These are phyloP conservation scores for Rhodomyrtus tomentosa DNA, from an alignment of 345 rosid species.

Conservation along the genomic window DNA sequence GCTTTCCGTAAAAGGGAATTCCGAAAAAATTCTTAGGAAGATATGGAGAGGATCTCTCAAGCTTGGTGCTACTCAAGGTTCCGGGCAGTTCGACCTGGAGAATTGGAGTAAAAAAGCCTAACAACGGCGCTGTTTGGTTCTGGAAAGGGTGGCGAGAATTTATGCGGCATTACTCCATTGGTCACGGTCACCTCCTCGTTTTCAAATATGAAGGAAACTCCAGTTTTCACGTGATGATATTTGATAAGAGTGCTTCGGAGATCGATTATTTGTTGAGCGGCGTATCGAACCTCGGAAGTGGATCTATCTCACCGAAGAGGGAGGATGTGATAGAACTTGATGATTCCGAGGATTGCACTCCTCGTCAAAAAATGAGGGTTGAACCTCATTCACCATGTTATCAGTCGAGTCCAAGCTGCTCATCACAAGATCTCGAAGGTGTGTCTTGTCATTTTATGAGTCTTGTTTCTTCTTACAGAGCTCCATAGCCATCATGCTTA, in stretches of 20 bases:
- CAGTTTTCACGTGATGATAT: not conserved
- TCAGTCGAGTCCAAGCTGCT: not conserved
- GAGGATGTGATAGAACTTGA: not conserved
- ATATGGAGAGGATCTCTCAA: not conserved
- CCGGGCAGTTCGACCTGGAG: not conserved
- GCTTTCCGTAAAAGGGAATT: not conserved
- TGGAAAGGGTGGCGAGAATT: not conserved
- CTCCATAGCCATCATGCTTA: not conserved
- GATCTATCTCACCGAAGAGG: not conserved
- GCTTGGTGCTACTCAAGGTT: not conserved
- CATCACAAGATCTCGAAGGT: not conserved
- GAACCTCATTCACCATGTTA: not conserved
- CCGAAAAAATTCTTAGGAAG: not conserved
- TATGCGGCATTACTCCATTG: not conserved
- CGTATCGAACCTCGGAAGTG: not conserved
- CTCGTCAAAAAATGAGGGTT: not conserved
- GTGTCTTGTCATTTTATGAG: not conserved
- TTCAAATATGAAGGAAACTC: not conserved
- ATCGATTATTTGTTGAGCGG: not conserved
- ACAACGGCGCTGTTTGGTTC: not conserved
- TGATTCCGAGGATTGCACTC: not conserved
- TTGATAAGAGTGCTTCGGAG: not conserved
- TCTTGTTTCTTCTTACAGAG: not conserved
- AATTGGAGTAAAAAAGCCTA: not conserved
- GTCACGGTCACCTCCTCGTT: not conserved